Evolutionary conservation across 2,329 filamentous ascomycete species (phyloP), one percentile per base, ranked within the genome.

Genomic region (Epichloe amarillans): DNA sequence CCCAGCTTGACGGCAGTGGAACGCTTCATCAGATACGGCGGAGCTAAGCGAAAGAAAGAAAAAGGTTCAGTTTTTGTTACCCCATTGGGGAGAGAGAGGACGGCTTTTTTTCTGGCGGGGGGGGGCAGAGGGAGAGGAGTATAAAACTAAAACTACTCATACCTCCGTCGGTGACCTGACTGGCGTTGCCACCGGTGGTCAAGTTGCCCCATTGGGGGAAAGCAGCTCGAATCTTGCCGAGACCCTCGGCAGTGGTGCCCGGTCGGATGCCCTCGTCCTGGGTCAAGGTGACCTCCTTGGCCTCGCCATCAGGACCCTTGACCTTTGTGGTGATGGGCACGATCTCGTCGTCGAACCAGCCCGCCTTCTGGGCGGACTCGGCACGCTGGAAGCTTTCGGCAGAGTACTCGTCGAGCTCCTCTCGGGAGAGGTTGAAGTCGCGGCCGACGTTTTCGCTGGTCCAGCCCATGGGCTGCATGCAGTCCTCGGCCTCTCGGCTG

Each of bases 401-500:
- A 0, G 93, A 88, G 66, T 83, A 97, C 57, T 77, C 73, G 69
- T 98, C 93, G 71, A 97, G 87, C 65, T 72, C 71, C 64, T 90
- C 82, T 54, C 93, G 80, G 2, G 80, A 72, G 64, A 98, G 83
- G 64, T 84, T 80, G 68, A 97, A 97, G 71, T 97, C 93, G 46
- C 81, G 81, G 60, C 84, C 88, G 30, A 98, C 89, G 65, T 97
- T 97, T 74, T 98, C 93, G 53, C 85, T 91, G 3, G 93, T 98
- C 80, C 95, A 94, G 21, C 93, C 93, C 93, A 98, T 98, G 58
- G 91, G 86, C 76, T 89, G 80, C 80, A 91, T 80, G 75, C 89
- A 93, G 71, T 97, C 91, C 45, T 69, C 69, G 0, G 88, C 79
- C 64, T 96, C 88, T 65, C 88, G 84, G 70, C 77, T 85, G 62